phyloP scores from a whole-genome alignment of 768 basidiomycete species.

The Calocybe indica region DNA sequence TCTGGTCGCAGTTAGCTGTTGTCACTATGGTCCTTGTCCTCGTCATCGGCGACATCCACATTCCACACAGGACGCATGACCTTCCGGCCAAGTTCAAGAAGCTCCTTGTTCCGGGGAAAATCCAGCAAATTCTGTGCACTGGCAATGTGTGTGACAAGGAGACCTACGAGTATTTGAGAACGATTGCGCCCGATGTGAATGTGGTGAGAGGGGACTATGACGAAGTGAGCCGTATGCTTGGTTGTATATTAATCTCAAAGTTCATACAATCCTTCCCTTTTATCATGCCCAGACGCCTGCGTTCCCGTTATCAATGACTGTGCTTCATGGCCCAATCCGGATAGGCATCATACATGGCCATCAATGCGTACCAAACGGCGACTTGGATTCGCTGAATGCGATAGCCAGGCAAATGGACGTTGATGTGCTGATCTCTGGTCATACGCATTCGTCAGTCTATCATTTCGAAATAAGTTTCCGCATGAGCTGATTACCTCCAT shows the following conservation, averaged over 20 bases:
- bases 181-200: conserved; percentile 89
- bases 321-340: conserved; percentile 78
- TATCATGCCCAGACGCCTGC: conserved; percentile 41
- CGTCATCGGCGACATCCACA: conserved; percentile 95
- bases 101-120: conserved; percentile 91
- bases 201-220: conserved; percentile 95
- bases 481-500: too few species aligned
- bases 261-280: neutral
- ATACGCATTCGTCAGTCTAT: conserved; percentile 80
- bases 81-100: conserved; percentile 97
- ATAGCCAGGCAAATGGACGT: conserved; percentile 97
- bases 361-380: conserved; percentile 88
- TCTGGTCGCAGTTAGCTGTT: too few species aligned
- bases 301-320: conserved; percentile 76
- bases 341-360: conserved; percentile 94
- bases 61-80: conserved; percentile 86
- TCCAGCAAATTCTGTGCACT: conserved; percentile 95
- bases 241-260: neutral
- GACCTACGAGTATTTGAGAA: conserved; percentile 93
- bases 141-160: conserved; percentile 98
- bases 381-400: conserved; percentile 82
- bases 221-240: conserved; percentile 50
- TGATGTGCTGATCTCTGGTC: conserved; percentile 89
- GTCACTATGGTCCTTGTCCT: conserved; percentile 83
- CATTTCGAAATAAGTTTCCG: neutral